Evolutionary conservation across 2,329 filamentous ascomycete genomes (phyloP), one percentile per base, ranked within the genome.

Genomic region (Trichoderma koningiopsis): DNA sequence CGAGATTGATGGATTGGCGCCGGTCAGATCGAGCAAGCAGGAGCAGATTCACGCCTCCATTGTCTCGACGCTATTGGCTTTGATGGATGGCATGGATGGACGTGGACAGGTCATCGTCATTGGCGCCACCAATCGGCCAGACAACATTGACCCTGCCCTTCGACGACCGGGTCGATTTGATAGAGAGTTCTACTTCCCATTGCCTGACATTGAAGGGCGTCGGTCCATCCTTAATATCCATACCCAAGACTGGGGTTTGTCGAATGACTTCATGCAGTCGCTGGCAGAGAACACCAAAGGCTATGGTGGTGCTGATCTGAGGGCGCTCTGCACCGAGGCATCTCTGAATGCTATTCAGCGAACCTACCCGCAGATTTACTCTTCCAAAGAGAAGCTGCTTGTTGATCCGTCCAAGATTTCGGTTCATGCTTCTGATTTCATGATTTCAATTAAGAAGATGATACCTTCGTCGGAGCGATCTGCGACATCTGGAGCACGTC

Each of bases 21-120:
- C 96, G 63, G 96, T 98, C 40, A 88, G 96, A 74, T 98, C 96
- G 14, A 97, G 95, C 81, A 98, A 98, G 79, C 95, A 98, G 81
- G 96, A 99, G 78, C 96, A 99, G 81, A 98, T 98, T 70, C 96
- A 99, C 80, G 94, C 96, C 6, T 98, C 95, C 2, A 99, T 99
- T 72, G 95, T 97, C 16, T 96, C 94, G 1, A 97, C 94, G 1
- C 82, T 97, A n/a, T 84, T 97, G 70, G 94, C 94, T 0, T 81
- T 97, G 75, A 97, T 97, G 94, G 94, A 97, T 79, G 94, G 94
- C 72, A 97, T 97, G 94, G 95, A 97, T 76, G 94, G 94, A n/a
- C 91, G 94, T 78, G 95, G 95, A 35, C 96, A 99, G 80, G 96
- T 99, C 71, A 97, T 99, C 77, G 94, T 99, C 43, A 98, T 99